Evolutionary conservation across 495 filamentous ascomycete genomes (phyloP), one percentile per base, ranked within the genome.

Genomic region (Penicillium herquei): DNA sequence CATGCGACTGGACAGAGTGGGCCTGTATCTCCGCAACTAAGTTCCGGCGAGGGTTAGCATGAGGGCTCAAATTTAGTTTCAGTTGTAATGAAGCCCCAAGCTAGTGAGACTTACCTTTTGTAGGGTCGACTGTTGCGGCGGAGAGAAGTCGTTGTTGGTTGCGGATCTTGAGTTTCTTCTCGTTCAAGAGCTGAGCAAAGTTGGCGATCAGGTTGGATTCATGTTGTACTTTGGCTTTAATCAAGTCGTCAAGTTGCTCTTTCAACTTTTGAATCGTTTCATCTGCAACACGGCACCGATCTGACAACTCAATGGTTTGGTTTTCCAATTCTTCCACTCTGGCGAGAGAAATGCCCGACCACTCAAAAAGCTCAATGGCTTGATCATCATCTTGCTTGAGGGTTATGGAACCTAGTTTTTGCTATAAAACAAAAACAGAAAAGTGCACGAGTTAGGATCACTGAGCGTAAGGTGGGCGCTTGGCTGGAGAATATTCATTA

Each of bases 161-260:
- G 31, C 90, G 76, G 18, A 96, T 93, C 70, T 94, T 95, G n/a
- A 89, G 75, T 70, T 96, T 96, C 71, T 96, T 96, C 61, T 86
- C 85, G 58, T 96, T 96, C 0, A 96, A 69, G 2, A 95, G 68
- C 16, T 81, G 76, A 34, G 79, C 79, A 52, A 91, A 90, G 64
- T 89, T 91, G 37, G 82, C 78, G 3, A 95, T 70, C 6, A 95
- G 67, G 49, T 85, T 81, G 14, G 81, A 76, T 63, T 96, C 90
- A 52, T 91, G 81, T 14, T 83, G 82, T 40, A 70, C 72, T 59
- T 91, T 91, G 10, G 86, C 74, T 37, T 71, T 71, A n/a, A 83
- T 75, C 30, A 92, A 78, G 34, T 90, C 84, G 8, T 85, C 77
- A 0, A 91, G 69, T 62, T 86, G 82, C 12, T 64, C 65, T 46